These are phyloP conservation scores for Corylus americana DNA, from an alignment of 306 rosid genomes.

Conservation along the genomic window DNA sequence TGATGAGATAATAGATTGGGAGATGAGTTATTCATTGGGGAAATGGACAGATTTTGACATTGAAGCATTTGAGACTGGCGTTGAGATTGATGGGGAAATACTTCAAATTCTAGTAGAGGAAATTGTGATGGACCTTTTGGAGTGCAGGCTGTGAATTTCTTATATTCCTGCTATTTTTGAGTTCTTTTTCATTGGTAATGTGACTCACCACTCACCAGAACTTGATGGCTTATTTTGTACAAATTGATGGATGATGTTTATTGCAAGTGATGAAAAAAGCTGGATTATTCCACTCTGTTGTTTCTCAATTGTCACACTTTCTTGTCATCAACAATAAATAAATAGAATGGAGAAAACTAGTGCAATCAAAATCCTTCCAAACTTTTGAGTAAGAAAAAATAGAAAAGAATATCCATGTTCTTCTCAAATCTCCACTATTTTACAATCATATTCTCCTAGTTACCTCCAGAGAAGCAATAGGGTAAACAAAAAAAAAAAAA, in stretches of 20 bases:
- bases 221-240: slow-evolving; percentile 40
- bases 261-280: neutral
- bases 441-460: neutral
- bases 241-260: slow-evolving; percentile 21
- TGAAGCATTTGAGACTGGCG: slow-evolving; percentile 76
- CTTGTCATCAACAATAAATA: neutral
- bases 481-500: neutral
- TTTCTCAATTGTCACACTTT: too few species aligned
- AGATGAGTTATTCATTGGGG: slow-evolving; percentile 72
- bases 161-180: slow-evolving; percentile 13
- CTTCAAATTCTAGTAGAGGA: slow-evolving; percentile 67
- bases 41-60: slow-evolving; percentile 72
- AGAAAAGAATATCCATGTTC: neutral
- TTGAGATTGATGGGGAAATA: slow-evolving; percentile 52
- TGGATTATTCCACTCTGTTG: too few species aligned
- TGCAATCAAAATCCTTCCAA: neutral
- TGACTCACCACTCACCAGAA: slow-evolving; percentile 4
- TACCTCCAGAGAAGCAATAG: neutral
- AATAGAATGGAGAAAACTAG: neutral
- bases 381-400: neutral
- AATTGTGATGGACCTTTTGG: slow-evolving; percentile 51
- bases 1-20: slow-evolving; percentile 81
- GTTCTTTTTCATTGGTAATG: slow-evolving; percentile 12
- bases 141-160: slow-evolving; percentile 35
- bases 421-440: neutral